Evolutionary conservation across 2,329 filamentous ascomycete species (phyloP).

Genomic region (Rutstroemia sydowiana): DNA sequence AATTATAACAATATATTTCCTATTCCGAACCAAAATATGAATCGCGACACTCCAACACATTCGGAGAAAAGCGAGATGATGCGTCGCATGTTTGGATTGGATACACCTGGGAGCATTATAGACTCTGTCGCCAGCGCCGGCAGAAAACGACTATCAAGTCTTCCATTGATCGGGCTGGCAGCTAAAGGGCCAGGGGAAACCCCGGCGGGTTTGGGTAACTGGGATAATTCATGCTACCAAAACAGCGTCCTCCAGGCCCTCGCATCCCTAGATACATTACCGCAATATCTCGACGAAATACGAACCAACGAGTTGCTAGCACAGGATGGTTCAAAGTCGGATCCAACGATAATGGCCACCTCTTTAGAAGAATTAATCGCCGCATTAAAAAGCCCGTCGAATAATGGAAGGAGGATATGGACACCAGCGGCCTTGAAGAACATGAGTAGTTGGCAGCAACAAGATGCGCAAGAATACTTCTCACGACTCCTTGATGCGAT

Average conservation of each 20-base stretch:
- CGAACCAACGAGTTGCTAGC: conserved; percentile 27
- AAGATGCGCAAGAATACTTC: conserved; percentile 97
- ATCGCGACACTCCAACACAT: conserved; percentile 36
- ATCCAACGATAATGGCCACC: conserved; percentile 28
- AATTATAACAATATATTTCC: conserved; percentile 32
- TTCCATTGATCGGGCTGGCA: conserved; percentile 33
- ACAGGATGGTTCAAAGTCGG: conserved; percentile 13
- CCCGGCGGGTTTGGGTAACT: conserved; percentile 73
- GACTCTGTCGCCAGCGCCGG: conserved; percentile 51
- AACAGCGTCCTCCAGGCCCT: conserved; percentile 89
- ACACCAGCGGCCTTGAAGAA: conserved; percentile 75
- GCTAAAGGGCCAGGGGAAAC: conserved; percentile 33
- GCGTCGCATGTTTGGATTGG: conserved; percentile 54
- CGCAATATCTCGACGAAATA: conserved; percentile 52
- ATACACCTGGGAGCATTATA: conserved; percentile 45
- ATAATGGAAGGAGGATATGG: conserved; percentile 74
- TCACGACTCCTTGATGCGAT: conserved; percentile 81
- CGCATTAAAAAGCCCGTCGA: conserved; percentile 61
- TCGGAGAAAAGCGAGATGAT: conserved; percentile 59
- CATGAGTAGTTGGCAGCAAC: conserved; percentile 92
- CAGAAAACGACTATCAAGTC: conserved; percentile 45
- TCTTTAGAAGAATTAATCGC: conserved; percentile 49
- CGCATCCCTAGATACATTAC: conserved; percentile 65
- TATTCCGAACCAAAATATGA: conserved; percentile 39
- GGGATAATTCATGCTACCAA: conserved; percentile 95